These are phyloP conservation scores for Phytophthora rubi DNA, from an alignment of 352 stramenopile genomes.

Conservation along the genomic window DNA sequence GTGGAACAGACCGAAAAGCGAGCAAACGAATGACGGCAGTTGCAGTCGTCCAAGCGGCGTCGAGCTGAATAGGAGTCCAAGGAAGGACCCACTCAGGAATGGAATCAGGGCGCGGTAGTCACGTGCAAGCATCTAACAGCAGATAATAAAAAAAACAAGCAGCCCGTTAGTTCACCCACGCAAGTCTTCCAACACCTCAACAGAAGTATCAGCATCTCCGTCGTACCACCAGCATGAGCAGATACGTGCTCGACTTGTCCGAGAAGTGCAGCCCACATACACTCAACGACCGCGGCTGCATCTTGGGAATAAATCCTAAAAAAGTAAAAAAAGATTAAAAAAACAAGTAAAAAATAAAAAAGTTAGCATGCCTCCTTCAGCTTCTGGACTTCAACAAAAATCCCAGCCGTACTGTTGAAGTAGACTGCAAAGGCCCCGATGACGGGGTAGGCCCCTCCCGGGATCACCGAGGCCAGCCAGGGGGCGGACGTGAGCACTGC, in stretches of 20 bases:
- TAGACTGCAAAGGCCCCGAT: constrained; percentile 79
- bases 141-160: constrained; percentile 6
- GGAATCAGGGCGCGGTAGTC: constrained; percentile 61
- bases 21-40: constrained; percentile 76
- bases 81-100: constrained; percentile 64
- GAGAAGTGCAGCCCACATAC: constrained; percentile 80
- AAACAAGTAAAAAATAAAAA: neutral
- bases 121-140: constrained; percentile 65
- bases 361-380: neutral
- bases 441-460: constrained; percentile 71
- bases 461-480: constrained; percentile 46
- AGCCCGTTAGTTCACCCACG: neutral
- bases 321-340: neutral
- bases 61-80: constrained; percentile 72
- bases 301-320: constrained; percentile 79
- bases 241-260: constrained; percentile 82
- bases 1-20: constrained; percentile 68
- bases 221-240: constrained; percentile 76
- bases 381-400: neutral
- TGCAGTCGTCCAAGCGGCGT: constrained; percentile 76
- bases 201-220: neutral
- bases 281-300: constrained; percentile 68
- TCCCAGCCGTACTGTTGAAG: constrained; percentile 75
- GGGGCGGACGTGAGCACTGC: constrained; percentile 52
- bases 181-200: neutral